Conservation (phyloP, 352 stramenopile genomes). For the Ophiocytium majus region DNA sequence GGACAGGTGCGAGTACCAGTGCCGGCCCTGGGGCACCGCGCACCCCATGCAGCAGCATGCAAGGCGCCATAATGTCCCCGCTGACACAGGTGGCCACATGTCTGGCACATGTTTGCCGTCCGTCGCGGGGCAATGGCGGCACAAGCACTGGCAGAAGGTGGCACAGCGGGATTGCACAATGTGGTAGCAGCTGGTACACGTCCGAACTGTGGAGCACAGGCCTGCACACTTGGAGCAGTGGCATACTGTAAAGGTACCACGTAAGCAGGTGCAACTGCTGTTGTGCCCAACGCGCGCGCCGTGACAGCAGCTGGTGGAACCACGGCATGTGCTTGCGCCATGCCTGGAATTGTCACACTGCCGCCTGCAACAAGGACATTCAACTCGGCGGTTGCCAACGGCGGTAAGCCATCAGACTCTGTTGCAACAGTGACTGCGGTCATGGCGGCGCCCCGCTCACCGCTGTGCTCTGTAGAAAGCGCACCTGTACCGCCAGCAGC, state of each 20-base stretch:
- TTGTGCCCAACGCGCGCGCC: too few species aligned
- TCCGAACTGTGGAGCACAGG: not conserved
- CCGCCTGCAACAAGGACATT: not conserved
- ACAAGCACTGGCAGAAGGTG: not conserved
- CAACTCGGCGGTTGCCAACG: too few species aligned
- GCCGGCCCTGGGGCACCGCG: too few species aligned
- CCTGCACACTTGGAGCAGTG: not conserved
- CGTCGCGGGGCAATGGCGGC: not conserved
- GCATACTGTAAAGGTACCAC: not conserved
- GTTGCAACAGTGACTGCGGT: not conserved
- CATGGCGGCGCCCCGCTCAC: not conserved
- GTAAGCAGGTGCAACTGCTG: not conserved
- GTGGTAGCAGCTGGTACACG: not conserved
- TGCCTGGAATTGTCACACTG: not conserved
- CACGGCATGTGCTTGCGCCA: too few species aligned
- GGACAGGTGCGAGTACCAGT: not conserved
- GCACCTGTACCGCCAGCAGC: too few species aligned
- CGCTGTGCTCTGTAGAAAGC: too few species aligned
- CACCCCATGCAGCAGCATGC: too few species aligned
- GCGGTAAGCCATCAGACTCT: too few species aligned
- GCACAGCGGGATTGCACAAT: not conserved
- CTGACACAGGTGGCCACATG: not conserved
- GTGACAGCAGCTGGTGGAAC: not conserved
- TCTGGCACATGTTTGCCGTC: not conserved
- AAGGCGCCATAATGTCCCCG: not conserved